These are phyloP conservation scores for Rubia occidens DNA, from an alignment of 305 asterid species.

Conservation along the genomic window DNA sequence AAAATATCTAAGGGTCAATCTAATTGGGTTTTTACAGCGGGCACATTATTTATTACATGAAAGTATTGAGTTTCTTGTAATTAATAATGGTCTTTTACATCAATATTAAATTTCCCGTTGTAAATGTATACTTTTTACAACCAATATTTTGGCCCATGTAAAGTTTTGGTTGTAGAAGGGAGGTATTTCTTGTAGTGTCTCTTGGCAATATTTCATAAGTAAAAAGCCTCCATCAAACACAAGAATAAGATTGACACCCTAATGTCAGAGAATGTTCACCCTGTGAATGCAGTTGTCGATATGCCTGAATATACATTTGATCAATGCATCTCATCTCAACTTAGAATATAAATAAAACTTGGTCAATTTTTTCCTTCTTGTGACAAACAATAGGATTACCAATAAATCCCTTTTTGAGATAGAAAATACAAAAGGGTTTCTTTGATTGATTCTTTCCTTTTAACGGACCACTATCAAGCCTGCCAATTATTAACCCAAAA, in stretches of 20 bases:
- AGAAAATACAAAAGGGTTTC: background rate
- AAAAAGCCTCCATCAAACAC: slow-evolving; percentile 93
- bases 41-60: no score
- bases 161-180: no score
- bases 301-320: slow-evolving; percentile 42
- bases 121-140: no score
- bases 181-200: no score
- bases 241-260: slow-evolving; percentile 71
- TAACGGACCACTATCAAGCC: no score
- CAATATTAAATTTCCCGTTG: no score
- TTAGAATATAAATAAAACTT: background rate
- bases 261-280: slow-evolving; percentile 79
- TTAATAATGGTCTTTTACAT: no score
- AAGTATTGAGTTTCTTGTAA: no score
- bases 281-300: slow-evolving; percentile 89
- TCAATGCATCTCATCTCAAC: slow-evolving; percentile 4
- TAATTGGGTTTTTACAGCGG: no score
- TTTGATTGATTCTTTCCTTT: background rate
- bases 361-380: background rate
- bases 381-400: background rate
- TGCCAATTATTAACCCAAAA: background rate
- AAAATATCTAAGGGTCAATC: no score
- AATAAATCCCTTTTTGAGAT: background rate
- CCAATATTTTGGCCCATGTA: no score
- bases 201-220: slow-evolving; percentile 89